A percentile compares a stretch with the other conserved stretches of the same genome.
phyloP scores from a whole-genome alignment of 2,329 filamentous ascomycete genomes.

The Paradendryphiella salina region DNA sequence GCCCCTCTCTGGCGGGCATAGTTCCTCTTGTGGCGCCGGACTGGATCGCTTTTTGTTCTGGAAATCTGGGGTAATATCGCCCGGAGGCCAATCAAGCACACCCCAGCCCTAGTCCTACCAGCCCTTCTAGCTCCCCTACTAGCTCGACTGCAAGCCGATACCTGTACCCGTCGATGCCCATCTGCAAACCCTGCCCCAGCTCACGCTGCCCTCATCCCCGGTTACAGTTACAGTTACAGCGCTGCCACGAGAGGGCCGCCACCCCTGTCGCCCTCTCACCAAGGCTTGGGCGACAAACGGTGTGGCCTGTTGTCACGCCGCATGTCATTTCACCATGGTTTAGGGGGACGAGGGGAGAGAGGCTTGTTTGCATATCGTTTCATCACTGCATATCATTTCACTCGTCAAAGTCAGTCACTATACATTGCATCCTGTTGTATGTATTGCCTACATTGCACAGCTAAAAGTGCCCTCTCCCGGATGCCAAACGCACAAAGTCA shows the following conservation, averaged over 20 bases:
- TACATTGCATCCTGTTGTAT: not conserved
- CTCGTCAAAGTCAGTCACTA: not conserved
- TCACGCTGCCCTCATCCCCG: conserved; percentile 6
- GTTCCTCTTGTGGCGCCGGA: conserved; percentile 27
- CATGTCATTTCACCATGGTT: not conserved
- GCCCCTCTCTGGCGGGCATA: conserved; percentile 14
- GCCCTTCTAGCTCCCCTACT: not conserved
- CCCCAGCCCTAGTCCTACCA: not conserved
- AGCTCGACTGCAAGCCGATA: not conserved
- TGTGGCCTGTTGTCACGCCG: conserved; percentile 3
- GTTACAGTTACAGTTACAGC: conserved; percentile 5
- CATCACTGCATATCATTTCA: not conserved
- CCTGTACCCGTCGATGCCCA: not conserved
- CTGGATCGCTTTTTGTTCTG: conserved; percentile 18
- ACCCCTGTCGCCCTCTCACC: too few relatives aligned
- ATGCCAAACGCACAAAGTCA: conserved; percentile 79
- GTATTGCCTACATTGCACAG: conserved; percentile 4
- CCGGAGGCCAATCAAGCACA: conserved; percentile 30
- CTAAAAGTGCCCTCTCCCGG: conserved; percentile 59
- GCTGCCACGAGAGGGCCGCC: too few relatives aligned
- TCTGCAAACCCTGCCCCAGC: too few relatives aligned
- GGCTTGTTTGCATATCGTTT: not conserved
- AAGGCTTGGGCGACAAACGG: not conserved
- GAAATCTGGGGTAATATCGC: conserved; percentile 44
- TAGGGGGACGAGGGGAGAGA: too few relatives aligned